phyloP scores from a whole-genome alignment of 768 basidiomycete genomes.

The Lyophyllum decastes region DNA sequence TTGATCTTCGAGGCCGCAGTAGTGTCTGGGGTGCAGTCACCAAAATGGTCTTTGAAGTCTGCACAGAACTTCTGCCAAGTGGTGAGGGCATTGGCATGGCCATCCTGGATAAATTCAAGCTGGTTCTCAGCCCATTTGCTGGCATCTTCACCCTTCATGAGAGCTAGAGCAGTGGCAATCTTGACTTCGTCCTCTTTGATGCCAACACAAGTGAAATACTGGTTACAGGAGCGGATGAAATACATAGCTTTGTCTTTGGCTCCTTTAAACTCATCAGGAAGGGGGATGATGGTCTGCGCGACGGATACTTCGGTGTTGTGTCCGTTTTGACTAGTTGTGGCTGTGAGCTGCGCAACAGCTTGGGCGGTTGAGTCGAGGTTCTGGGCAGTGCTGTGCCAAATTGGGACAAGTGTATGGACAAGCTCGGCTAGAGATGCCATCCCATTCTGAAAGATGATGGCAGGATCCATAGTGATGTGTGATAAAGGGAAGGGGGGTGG shows the following conservation, averaged over 20 bases:
- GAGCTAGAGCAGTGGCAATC: not conserved
- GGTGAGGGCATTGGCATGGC: not conserved
- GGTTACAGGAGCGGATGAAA: slow-evolving; percentile 1
- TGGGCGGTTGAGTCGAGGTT: not conserved
- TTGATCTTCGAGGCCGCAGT: not conserved
- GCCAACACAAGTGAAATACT: not conserved
- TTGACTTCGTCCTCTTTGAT: not conserved
- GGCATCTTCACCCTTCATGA: not conserved
- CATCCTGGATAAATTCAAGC: slow-evolving; percentile 1
- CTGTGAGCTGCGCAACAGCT: not conserved
- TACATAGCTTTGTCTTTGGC: slow-evolving; percentile 1
- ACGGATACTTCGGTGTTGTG: not conserved
- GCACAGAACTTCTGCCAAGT: not conserved
- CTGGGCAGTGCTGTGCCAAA: not conserved
- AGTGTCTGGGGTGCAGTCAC: not conserved
- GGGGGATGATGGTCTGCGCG: not conserved
- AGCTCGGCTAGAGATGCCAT: not conserved
- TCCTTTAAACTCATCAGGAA: not conserved
- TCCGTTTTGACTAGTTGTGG: not conserved
- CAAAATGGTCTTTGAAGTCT: not conserved
- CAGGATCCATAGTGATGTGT: not conserved
- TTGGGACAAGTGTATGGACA: not conserved
- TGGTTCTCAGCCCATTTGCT: slow-evolving; percentile 5
- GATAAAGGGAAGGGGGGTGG: not conserved
- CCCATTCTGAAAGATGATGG: not conserved